Base-by-base conservation (phyloP, 805 yeast genomes). In the Saturnispora ahearnii region DNA sequence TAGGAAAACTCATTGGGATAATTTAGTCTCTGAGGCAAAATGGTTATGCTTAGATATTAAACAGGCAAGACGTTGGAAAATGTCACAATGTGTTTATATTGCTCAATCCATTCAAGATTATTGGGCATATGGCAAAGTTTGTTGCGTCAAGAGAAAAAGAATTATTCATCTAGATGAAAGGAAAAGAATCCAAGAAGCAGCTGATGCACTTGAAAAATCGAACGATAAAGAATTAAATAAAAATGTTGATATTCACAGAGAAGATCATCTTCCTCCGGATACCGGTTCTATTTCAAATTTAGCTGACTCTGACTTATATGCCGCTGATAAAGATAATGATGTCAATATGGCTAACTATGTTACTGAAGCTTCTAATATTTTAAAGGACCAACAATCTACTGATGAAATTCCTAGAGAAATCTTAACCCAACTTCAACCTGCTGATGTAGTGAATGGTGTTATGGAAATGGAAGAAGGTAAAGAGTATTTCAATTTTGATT, bases 41-140 rank as follows among this genome's bases (percentile, higher is more conserved):
- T 88, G 96, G 95, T 74, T 89, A 79, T 78, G 88, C 6, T 72
- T 77, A 1, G 96, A 89, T 59, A 81, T 82, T 57, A 77, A 74
- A 49, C 95, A 89, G 61, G 81, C 77, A 34, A 62, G 80, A 18
- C 83, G 86, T 60, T 78, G 74, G 61, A 87, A 84, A 61, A 69
- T 79, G 51, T 86, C 88, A 0, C 76, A 83, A 49, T 84, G 93
- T 61, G 74, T 78, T 10, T 71, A 73, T 41, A 68, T 90, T 31
- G 84, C 96, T 0, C 82, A 79, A 52, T 84, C 89, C 0, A 76
- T 91, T 2, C 66, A 70, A 60, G 95, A 87, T 53, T 88, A 81
- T 62, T 87, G 96, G 95, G 70, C 60, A 1, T 78, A 75, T 56
- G 96, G 96, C 0, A 81, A 79, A 60, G 76, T 75, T 21, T 74